Percentiles rank a stretch among this genome's conserved stretches.
Evolutionary conservation across 306 rosid species (phyloP).

Genomic region (Rubus idaeus): DNA sequence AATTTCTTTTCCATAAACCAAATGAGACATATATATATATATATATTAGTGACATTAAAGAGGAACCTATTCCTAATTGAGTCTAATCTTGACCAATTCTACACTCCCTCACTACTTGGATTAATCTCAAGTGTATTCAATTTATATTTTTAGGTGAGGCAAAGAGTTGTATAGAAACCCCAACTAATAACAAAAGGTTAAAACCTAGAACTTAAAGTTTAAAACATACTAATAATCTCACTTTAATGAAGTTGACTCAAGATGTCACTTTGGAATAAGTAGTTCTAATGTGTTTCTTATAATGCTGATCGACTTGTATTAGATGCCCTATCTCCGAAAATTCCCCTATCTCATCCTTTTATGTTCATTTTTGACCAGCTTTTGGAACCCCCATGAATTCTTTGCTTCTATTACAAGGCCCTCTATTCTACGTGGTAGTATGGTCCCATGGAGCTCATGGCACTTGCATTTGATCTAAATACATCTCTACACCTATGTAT

Average conservation of each 20-base stretch:
- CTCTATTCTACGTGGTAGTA: neutral
- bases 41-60: too few species aligned
- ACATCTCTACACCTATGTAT: neutral
- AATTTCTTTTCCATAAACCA: too few species aligned
- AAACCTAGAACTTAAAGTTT: neutral
- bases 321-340: constrained; percentile 14
- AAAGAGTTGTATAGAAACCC: too few species aligned
- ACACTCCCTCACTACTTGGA: too few species aligned
- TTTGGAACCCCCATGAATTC: constrained; percentile 34
- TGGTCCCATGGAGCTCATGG: constrained; percentile 31
- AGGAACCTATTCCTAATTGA: too few species aligned
- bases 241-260: constrained; percentile 29
- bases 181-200: too few species aligned
- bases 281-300: constrained; percentile 8
- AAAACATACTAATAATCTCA: neutral
- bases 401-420: constrained; percentile 36
- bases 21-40: too few species aligned
- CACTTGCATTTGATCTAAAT: constrained; percentile 8
- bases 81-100: too few species aligned
- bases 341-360: constrained; percentile 9
- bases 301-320: neutral
- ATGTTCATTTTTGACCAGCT: constrained; percentile 36
- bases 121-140: too few species aligned
- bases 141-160: too few species aligned
- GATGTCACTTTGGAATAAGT: constrained; percentile 19